A percentile compares a stretch with the other conserved stretches of the same genome.
These are phyloP conservation scores for thale cress (Arabidopsis thaliana) DNA, from an alignment of 345 rosid species.

Conservation along the genomic window DNA sequence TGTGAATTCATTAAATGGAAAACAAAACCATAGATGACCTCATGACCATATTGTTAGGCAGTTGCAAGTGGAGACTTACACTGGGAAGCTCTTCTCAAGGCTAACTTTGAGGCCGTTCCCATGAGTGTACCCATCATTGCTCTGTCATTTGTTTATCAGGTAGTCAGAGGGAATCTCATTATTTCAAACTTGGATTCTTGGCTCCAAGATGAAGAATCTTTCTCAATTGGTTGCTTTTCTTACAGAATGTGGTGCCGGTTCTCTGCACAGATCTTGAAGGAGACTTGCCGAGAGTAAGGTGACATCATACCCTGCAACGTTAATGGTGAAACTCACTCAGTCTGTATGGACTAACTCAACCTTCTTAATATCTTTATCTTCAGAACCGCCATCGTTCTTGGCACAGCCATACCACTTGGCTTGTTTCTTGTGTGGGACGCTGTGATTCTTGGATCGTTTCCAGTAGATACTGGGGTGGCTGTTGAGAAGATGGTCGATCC, in stretches of 20 bases:
- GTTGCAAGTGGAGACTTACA: conserved; percentile 80
- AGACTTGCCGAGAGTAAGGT: conserved; percentile 94
- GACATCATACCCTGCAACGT: conserved; percentile 40
- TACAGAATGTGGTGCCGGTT: conserved; percentile 94
- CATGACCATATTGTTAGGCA: conserved; percentile 52
- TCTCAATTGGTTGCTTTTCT: conserved; percentile 29
- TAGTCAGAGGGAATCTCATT: conserved; percentile 34
- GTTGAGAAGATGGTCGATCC: conserved; percentile 68
- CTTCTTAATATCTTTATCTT: conserved; percentile 31
- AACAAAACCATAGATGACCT: not conserved
- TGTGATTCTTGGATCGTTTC: conserved; percentile 77
- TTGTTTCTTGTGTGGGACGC: conserved; percentile 92
- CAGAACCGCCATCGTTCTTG: conserved; percentile 85
- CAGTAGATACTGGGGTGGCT: conserved; percentile 50
- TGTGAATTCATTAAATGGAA: not conserved
- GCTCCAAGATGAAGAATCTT: conserved; percentile 29
- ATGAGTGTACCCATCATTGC: conserved; percentile 98
- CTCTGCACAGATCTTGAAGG: conserved; percentile 96
- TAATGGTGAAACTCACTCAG: conserved; percentile 19
- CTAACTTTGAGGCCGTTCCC: conserved; percentile 90
- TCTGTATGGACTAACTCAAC: not conserved
- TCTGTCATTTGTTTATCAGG: conserved; percentile 95
- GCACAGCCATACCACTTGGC: conserved; percentile 88
- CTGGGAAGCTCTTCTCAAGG: conserved; percentile 78
- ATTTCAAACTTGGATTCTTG: not conserved